Base-by-base conservation (phyloP, 495 filamentous ascomycete species). In the Penicillium chermesinum region DNA sequence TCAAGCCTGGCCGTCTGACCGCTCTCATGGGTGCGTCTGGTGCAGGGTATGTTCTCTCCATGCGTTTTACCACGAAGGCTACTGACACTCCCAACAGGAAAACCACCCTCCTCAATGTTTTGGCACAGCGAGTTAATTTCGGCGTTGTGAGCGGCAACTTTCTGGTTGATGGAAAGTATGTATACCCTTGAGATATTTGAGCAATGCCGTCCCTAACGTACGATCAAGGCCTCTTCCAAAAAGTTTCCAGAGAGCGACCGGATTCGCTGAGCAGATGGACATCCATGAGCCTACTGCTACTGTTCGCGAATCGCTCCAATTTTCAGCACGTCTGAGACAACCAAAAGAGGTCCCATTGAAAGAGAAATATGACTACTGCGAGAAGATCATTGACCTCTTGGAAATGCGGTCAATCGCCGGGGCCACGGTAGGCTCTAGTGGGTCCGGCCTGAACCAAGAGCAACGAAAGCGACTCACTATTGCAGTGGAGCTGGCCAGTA, bases 11-110 rank as follows among this genome's bases (percentile, higher is more conserved):
- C 12, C 82, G 75, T 38, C 71, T 91, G 27, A 86, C 84, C 17
- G 86, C 76, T n/a, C 70, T 84, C 41, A 88, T 87, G 74, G 83
- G 76, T 37, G 80, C 75, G 19, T 80, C 76, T 39, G 85, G 83
- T 22, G 82, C 84, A 40, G 84, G 85, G 68, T 71, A 18, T 53
- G 65, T 57, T 18, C 2, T 18, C 4, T 30, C 25, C 10, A 6
- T 32, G 15, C 38, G 10, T 18, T 14, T 21, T 1, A 6, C 17
- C 17, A 25, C 7, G 19, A n/a, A 13, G 5, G 8, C 0, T 9
- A 16, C 10, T 13, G 18, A 4, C 41, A 25, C 19, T 13, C n/a
- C 12, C 4, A 6, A 14, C 10, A 73, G 67, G 35, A 83, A 80
- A 64, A 81, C 78, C 0, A 81, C 78, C 0, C 64, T 81, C 2